phyloP scores from a whole-genome alignment of 2,329 filamentous ascomycete species.

The Pseudofabraea citricarpa region DNA sequence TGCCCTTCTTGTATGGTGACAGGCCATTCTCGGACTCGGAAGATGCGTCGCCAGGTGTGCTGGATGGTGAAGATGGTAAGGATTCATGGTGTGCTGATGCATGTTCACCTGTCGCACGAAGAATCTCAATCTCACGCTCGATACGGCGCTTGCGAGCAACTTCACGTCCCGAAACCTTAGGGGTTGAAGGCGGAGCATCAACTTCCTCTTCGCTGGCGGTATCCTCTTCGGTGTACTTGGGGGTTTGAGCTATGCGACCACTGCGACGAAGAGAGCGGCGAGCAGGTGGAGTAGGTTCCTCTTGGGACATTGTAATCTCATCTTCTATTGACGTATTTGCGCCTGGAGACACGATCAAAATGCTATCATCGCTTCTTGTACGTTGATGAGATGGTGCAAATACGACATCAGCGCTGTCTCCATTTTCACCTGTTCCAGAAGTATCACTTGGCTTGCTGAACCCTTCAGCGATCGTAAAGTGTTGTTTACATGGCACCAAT shows the following conservation, averaged over 20 bases:
- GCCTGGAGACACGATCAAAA: not conserved
- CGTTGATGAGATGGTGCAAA: not conserved
- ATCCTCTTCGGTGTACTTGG: not conserved
- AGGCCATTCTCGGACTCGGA: conserved; percentile 9
- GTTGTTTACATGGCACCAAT: conserved; percentile 26
- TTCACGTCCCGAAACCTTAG: conserved; percentile 3
- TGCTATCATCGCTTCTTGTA: too few relatives aligned
- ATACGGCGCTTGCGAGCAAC: conserved; percentile 7
- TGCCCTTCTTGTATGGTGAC: conserved; percentile 26
- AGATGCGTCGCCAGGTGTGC: conserved; percentile 8
- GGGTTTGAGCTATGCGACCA: not conserved
- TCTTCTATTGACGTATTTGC: not conserved
- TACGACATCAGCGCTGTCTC: not conserved
- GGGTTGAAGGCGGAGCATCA: too few relatives aligned
- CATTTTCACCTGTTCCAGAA: not conserved
- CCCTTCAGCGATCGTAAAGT: not conserved
- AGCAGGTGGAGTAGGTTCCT: not conserved
- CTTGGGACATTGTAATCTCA: not conserved
- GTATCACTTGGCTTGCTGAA: not conserved
- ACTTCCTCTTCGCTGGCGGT: not conserved
- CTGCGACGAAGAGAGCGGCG: not conserved
- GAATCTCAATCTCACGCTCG: conserved; percentile 19
- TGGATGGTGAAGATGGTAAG: conserved; percentile 8
- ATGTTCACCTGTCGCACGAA: conserved; percentile 22
- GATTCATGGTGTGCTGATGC: conserved; percentile 9